Evolutionary conservation across 2,329 filamentous ascomycete genomes (phyloP), one percentile per base, ranked within the genome.

Genomic region (Alternaria tenuissima): DNA sequence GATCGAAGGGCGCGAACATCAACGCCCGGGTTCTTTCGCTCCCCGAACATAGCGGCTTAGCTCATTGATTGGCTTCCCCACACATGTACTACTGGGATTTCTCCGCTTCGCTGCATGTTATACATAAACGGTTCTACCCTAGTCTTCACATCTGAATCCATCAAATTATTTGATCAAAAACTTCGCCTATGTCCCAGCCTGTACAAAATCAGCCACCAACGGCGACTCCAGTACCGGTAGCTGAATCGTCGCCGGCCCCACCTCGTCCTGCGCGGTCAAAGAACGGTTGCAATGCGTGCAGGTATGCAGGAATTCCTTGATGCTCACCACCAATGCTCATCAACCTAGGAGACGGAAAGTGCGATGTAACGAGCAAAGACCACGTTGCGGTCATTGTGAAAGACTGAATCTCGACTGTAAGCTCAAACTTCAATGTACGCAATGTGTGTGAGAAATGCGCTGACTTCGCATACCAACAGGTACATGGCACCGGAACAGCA

Each of bases 351-450:
- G 83, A 38, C 79, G 83, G 61, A 86, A 86, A 74, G 85, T 85
- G 64, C 81, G 84, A 64, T 87, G 84, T 70, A 83, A 86, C 65
- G 84, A 86, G 74, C 80, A 81, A 62, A 80, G 82, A 58, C 84
- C 85, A 7, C 72, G 81, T 18, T 87, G 85, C 69, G 81, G 78
- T 52, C 84, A 86, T 67, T 87, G 85, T 74, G 82, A 82, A 69
- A 80, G 84, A 41, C 78, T 86, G 49, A 83, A 83, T 59, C 76
- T 87, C 24, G 80, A 85, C 47, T 87, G 85, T 42, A 41, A 41
- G 38, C 38, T 22, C 18, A 41, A 22, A 22, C 18, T 22, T 22
- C 38, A 41, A 14, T 3, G 18, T 12, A 41, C 18, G 38, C 20
- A 7, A 41, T 41, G 18, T 8, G 24, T 9, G 39, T 41, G 11